Conservation (phyloP, 2,329 filamentous ascomycete genomes). For the Sarocladium strictum region DNA sequence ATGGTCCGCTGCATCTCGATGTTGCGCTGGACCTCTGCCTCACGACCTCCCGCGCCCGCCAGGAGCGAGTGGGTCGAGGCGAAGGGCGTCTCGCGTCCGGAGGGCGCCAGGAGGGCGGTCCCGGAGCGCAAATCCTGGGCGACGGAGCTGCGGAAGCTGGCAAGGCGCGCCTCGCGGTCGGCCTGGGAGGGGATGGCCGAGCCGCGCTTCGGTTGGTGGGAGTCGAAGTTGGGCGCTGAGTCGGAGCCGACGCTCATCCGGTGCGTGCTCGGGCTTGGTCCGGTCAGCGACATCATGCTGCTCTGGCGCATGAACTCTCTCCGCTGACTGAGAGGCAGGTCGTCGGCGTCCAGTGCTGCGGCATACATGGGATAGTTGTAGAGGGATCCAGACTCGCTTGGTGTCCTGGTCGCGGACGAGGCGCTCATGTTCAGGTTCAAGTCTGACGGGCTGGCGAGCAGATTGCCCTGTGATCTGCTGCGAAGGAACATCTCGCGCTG, state of each 20-base stretch:
- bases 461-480: conserved; percentile 41
- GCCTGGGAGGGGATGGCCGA: conserved; percentile 35
- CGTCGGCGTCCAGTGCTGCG: conserved; percentile 46
- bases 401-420: conserved; percentile 21
- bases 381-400: conserved; percentile 37
- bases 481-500: conserved; percentile 50
- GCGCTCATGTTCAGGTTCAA: conserved; percentile 16
- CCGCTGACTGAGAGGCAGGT: conserved; percentile 67
- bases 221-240: conserved; percentile 41
- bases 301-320: conserved; percentile 51
- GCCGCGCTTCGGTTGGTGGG: conserved; percentile 46
- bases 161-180: conserved; percentile 53
- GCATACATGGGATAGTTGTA: conserved; percentile 28
- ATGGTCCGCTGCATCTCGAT: conserved; percentile 49
- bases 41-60: conserved; percentile 22
- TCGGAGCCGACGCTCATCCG: conserved; percentile 16
- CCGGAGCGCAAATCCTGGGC: conserved; percentile 52
- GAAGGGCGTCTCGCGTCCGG: conserved; percentile 34
- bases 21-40: conserved; percentile 36
- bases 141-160: conserved; percentile 61
- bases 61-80: conserved; percentile 25
- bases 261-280: background rate
- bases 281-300: conserved; percentile 29
- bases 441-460: conserved; percentile 22
- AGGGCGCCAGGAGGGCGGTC: conserved; percentile 25